These are phyloP conservation scores for Capsella bursapastoris DNA, from an alignment of 345 rosid species.

Conservation along the genomic window DNA sequence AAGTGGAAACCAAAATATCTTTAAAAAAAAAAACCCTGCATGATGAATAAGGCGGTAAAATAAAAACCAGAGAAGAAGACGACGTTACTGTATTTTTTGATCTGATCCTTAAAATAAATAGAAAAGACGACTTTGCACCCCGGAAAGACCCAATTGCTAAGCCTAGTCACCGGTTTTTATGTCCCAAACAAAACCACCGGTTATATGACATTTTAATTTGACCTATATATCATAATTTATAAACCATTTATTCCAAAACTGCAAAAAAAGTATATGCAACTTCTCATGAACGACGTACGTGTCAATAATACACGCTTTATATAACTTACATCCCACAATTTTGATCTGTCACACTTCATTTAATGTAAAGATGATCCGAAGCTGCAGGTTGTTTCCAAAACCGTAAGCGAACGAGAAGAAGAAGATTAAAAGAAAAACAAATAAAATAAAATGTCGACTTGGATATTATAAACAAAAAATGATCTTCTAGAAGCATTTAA, in stretches of 20 bases:
- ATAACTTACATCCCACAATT: not conserved
- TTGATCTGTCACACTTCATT: conserved; percentile 21
- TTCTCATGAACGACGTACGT: not conserved
- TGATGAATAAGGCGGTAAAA: conserved; percentile 10
- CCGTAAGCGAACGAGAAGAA: conserved; percentile 28
- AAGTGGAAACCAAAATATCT: conserved; percentile 21
- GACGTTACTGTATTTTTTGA: not conserved
- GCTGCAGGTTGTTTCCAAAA: conserved; percentile 37
- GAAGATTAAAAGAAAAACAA: no score
- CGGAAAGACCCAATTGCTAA: not conserved
- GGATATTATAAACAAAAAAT: not conserved
- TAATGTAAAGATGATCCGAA: conserved; percentile 31
- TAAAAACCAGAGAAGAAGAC: not conserved
- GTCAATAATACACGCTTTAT: not conserved
- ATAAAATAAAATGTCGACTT: conserved; percentile 10
- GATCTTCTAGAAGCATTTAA: conserved; percentile 10
- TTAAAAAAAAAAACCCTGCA: not conserved
- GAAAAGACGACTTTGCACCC: conserved; percentile 3
- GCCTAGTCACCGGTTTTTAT: not conserved
- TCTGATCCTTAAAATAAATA: not conserved
- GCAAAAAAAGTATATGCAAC: not conserved
- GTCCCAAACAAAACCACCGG: no score
- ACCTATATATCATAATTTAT: not conserved
- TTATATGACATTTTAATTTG: not conserved
- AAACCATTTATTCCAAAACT: not conserved